Conservation (phyloP, 371 early-diverging fungal species). For the Mortierella sp. region DNA sequence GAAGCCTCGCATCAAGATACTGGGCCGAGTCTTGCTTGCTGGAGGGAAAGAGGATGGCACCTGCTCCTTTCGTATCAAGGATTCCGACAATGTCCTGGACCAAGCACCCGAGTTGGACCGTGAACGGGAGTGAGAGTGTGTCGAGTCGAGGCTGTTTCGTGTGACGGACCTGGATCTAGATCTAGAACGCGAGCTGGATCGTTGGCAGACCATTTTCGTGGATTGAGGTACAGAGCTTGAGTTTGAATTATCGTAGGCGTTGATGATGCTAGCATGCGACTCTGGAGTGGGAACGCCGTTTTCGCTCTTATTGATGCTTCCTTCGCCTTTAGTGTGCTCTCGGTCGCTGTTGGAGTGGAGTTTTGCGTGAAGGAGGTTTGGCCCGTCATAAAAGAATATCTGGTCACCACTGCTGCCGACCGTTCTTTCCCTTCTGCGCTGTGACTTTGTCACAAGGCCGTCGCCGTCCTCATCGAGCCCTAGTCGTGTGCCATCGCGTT, state of each 20-base stretch:
- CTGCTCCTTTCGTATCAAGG: slow-evolving; percentile 10
- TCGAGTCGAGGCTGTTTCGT: slow-evolving; percentile 1
- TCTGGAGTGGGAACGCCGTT: not conserved
- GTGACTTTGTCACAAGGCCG: slow-evolving; percentile 1
- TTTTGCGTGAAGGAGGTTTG: slow-evolving; percentile 34
- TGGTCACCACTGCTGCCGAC: slow-evolving; percentile 33
- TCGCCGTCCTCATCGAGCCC: not conserved
- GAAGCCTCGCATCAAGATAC: slow-evolving; percentile 32
- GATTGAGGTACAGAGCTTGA: slow-evolving; percentile 14
- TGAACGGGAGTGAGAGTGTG: slow-evolving; percentile 17
- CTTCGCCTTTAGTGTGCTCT: not conserved
- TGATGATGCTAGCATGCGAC: not conserved
- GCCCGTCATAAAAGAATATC: slow-evolving; percentile 39
- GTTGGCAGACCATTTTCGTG: too few relatives aligned
- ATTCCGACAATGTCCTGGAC: slow-evolving; percentile 27
- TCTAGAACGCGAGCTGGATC: slow-evolving; percentile 13
- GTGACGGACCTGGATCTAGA: slow-evolving; percentile 26
- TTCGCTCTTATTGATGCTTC: not conserved
- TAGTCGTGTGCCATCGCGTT: not conserved
- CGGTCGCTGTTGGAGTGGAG: slow-evolving; percentile 10
- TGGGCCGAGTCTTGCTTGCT: slow-evolving; percentile 16
- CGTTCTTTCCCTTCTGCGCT: slow-evolving; percentile 19
- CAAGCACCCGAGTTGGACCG: slow-evolving; percentile 14
- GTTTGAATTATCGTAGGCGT: not conserved
- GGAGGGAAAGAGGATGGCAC: slow-evolving; percentile 18